These are phyloP conservation scores for Nicotiana sylvestris DNA, from an alignment of 257 asterid genomes.

Conservation along the genomic window DNA sequence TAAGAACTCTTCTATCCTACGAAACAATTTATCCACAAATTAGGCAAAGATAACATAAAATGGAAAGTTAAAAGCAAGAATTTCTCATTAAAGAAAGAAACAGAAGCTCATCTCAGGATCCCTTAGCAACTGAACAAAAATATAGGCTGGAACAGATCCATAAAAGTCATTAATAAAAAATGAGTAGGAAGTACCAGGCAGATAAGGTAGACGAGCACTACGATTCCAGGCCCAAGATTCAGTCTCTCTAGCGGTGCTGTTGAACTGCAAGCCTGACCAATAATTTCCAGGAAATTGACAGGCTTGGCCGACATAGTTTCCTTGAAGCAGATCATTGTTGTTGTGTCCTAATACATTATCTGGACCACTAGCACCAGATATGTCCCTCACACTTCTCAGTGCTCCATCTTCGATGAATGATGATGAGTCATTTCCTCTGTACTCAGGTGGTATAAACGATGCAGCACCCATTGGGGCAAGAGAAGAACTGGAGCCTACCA, in stretches of 20 bases:
- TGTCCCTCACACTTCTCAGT: conserved; percentile 42
- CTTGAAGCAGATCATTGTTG: conserved; percentile 42
- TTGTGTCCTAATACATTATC: conserved; percentile 42
- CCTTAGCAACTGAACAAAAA: not conserved
- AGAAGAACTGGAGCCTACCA: conserved; percentile 65
- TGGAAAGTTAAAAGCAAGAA: not conserved
- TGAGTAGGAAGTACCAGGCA: conserved; percentile 45
- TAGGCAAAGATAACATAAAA: conserved; percentile 1
- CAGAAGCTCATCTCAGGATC: not conserved
- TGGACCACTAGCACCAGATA: conserved; percentile 32
- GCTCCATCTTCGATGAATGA: conserved; percentile 27
- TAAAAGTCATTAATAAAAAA: not conserved
- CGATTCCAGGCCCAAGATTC: conserved; percentile 53
- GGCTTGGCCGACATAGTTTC: conserved; percentile 54
- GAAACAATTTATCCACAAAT: not conserved
- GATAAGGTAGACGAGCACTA: conserved; percentile 36
- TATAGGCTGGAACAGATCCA: not conserved
- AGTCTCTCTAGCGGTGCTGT: conserved; percentile 44
- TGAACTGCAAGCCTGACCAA: conserved; percentile 57
- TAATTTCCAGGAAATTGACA: conserved; percentile 57
- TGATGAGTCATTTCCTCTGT: conserved; percentile 36
- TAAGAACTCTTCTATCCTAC: not conserved
- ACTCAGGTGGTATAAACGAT: conserved; percentile 30
- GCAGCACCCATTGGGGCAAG: conserved; percentile 32
- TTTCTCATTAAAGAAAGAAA: not conserved